Evolutionary conservation across 495 filamentous ascomycete genomes (phyloP).

Genomic region (Tuber umbilicatum): DNA sequence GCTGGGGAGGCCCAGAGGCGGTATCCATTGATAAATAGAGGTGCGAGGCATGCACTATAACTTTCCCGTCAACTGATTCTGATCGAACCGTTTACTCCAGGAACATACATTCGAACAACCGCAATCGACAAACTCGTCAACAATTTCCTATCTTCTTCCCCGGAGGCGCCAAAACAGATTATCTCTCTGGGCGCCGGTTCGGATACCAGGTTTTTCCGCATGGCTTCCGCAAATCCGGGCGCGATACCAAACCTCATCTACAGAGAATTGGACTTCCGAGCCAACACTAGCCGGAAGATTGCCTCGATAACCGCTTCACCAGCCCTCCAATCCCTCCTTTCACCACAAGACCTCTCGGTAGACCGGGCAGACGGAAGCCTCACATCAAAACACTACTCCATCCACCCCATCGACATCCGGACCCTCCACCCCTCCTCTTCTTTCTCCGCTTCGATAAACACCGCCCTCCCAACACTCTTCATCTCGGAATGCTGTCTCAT

Average conservation of each 20-base stretch:
- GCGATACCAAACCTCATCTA: conserved; percentile 54
- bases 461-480: conserved; percentile 64
- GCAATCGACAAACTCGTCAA: conserved; percentile 76
- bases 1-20: conserved; percentile 48
- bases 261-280: conserved; percentile 86
- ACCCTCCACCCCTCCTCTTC: conserved; percentile 45
- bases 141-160: conserved; percentile 54
- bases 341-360: conserved; percentile 8
- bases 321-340: conserved; percentile 42
- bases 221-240: conserved; percentile 46
- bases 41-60: conserved; percentile 46
- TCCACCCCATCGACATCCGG: conserved; percentile 79
- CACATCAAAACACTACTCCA: conserved; percentile 51
- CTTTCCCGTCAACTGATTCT: conserved; percentile 3
- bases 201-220: conserved; percentile 77
- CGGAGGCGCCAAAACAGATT: conserved; percentile 62
- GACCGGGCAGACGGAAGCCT: conserved; percentile 38
- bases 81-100: conserved; percentile 43
- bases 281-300: conserved; percentile 63
- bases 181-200: conserved; percentile 90
- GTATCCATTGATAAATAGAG: conserved; percentile 88
- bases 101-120: conserved; percentile 87
- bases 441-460: conserved; percentile 46
- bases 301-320: conserved; percentile 12
- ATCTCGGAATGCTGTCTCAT: conserved; percentile 92